Conservation (phyloP, 768 basidiomycete species). For the Tulasnella sp. region DNA sequence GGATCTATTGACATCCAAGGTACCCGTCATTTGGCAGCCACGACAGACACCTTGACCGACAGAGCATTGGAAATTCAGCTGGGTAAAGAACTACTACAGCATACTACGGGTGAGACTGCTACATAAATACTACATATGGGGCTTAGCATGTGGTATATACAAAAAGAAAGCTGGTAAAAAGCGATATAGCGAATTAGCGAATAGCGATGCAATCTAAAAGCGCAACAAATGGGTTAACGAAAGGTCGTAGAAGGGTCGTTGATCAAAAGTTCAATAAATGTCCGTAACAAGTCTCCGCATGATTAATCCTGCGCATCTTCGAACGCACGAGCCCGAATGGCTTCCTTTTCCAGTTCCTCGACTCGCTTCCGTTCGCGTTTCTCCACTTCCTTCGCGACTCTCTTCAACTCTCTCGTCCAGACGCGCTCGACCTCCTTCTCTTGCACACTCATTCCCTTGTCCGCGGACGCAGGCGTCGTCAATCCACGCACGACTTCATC, state of each 20-base stretch:
- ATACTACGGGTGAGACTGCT: not conserved
- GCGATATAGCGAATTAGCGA: not conserved
- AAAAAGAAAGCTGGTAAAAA: not conserved
- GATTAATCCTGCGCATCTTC: not conserved
- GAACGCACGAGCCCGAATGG: not conserved
- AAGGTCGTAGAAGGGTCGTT: not conserved
- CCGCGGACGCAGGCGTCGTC: not conserved
- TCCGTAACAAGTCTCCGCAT: not conserved
- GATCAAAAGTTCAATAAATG: not conserved
- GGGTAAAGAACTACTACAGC: not conserved
- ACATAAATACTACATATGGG: not conserved
- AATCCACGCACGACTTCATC: slow-evolving; percentile 14
- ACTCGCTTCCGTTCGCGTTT: not conserved
- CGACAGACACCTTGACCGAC: not conserved
- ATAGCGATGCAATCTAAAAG: not conserved
- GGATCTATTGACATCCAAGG: not conserved
- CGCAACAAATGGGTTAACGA: not conserved
- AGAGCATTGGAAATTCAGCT: not conserved
- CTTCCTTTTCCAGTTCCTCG: not conserved
- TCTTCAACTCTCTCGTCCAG: slow-evolving; percentile 9
- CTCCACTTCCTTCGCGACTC: slow-evolving; percentile 11
- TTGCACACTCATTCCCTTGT: not conserved
- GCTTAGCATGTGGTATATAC: not conserved
- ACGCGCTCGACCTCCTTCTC: slow-evolving; percentile 10
- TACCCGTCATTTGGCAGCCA: not conserved